Evolutionary conservation across 495 filamentous ascomycete genomes (phyloP).

Genomic region (Daldinia grandis): DNA sequence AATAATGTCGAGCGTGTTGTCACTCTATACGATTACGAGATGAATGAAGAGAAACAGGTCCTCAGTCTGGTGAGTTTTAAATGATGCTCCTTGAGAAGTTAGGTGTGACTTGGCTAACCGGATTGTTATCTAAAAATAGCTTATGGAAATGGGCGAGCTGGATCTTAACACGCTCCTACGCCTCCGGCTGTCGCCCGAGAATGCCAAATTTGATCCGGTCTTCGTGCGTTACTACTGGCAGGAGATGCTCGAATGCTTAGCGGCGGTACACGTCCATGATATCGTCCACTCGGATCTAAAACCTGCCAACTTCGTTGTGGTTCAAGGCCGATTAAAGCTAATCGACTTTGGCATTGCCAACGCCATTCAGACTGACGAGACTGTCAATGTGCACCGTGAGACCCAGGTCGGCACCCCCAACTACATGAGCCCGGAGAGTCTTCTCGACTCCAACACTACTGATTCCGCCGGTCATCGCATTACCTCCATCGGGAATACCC

Average conservation of each 20-base stretch:
- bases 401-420: conserved; percentile 95
- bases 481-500: conserved; percentile 45
- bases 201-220: conserved; percentile 79
- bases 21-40: conserved; percentile 87
- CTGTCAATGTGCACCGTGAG: conserved; percentile 96
- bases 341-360: conserved; percentile 99
- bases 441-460: conserved; percentile 82
- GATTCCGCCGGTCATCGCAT: conserved; percentile 56
- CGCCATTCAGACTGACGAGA: conserved; percentile 90
- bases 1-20: conserved; percentile 88
- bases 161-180: conserved; percentile 86
- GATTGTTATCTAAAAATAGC: conserved; percentile 49
- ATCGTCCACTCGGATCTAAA: conserved; percentile 98
- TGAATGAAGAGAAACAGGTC: conserved; percentile 86
- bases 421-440: conserved; percentile 96
- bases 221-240: conserved; percentile 98
- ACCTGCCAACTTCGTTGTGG: conserved; percentile 92
- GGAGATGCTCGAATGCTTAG: conserved; percentile 97
- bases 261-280: conserved; percentile 84
- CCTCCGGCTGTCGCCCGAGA: conserved; percentile 74
- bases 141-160: conserved; percentile 99
- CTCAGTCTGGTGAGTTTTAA: conserved; percentile 74
- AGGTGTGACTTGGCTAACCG: conserved; percentile 15
- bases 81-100: background rate
- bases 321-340: conserved; percentile 82